Conservation (phyloP, 495 filamentous ascomycete species). For the Tuber melanosporum region DNA sequence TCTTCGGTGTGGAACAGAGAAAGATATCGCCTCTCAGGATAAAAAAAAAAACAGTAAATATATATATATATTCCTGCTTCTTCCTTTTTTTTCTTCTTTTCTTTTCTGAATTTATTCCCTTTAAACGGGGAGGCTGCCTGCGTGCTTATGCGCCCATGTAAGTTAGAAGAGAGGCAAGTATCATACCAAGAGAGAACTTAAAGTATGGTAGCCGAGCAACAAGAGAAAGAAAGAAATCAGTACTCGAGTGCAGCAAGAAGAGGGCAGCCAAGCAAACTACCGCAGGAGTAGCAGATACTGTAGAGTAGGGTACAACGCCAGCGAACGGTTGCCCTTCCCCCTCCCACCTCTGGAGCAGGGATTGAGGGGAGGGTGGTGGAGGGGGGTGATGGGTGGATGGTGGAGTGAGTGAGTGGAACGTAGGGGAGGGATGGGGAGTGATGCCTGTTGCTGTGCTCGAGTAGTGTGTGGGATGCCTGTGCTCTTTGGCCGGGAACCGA, state of each 20-base stretch:
- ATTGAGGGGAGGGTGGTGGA: conserved; percentile 24
- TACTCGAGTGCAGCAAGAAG: neutral
- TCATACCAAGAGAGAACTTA: neutral
- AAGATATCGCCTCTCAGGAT: conserved; percentile 22
- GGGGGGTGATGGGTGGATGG: conserved; percentile 13
- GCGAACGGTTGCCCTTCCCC: conserved; percentile 10
- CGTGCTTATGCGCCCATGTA: conserved; percentile 3
- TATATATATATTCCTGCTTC: neutral
- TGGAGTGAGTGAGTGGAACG: conserved; percentile 23
- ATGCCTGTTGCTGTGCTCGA: conserved; percentile 12
- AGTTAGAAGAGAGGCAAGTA: conserved; percentile 3
- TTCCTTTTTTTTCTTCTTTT: neutral
- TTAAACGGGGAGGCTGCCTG: conserved; percentile 13
- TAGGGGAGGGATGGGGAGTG: conserved; percentile 10
- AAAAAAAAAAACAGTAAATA: conserved; percentile 19
- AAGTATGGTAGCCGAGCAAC: neutral
- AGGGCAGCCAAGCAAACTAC: conserved; percentile 20
- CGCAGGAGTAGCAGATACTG: conserved; percentile 35
- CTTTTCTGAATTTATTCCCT: conserved; percentile 24
- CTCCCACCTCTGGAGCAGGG: conserved; percentile 27
- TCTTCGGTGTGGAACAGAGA: conserved; percentile 13
- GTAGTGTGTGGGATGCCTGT: conserved; percentile 32
- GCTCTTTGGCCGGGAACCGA: conserved; percentile 32
- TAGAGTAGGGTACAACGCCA: conserved; percentile 36
- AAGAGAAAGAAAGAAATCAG: neutral